Evolutionary conservation across 2,329 filamentous ascomycete genomes (phyloP), one percentile per base, ranked within the genome.

Genomic region (Sclerotiophoma versabilis): DNA sequence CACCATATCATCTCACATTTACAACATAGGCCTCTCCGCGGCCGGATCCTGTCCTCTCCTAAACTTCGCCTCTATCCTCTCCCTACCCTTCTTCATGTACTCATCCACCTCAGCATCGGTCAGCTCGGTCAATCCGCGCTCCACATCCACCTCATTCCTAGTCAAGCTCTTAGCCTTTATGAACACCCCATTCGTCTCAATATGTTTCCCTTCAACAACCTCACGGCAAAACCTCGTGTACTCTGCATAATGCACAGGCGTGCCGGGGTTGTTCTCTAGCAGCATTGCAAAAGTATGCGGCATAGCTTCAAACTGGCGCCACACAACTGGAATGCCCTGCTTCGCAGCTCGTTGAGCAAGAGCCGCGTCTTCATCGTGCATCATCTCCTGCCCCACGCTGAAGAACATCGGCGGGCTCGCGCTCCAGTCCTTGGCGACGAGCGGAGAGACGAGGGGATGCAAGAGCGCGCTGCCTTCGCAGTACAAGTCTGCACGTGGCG

Each of bases 251-350:
- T 76, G 76, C 47, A 73, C 57, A 6, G 65, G 53, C 6, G 68
- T 62, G 0, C 58, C 72, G 3, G 59, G 42, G 2, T 73, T 49
- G 1, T 60, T 51, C n/a, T 77, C 76, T 4, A 81, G 54, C 49
- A 81, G 54, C 74, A 80, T 74, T 0, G 67, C 73, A 60, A 82
- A 93, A 62, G 84, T 86, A 74, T 93, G 90, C 48, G 91, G 89
- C 90, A 93, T 93, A 3, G 85, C 88, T 71, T 92, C 87, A 69
- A 87, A 95, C 74, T 91, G 84, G 69, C 90, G 85, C 65, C 87
- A 89, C 3, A 84, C 79, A 0, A 93, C 83, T 0, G 66, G 68
- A 0, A 88, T 87, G 5, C 84, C 85, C 38, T 89, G 83, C 7
- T 65, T 59, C 14, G 78, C 78, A 10, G 90, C 78, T 32, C 81